Base-by-base conservation (phyloP, 2,329 filamentous ascomycete genomes). In the Calonectria henricotiae region DNA sequence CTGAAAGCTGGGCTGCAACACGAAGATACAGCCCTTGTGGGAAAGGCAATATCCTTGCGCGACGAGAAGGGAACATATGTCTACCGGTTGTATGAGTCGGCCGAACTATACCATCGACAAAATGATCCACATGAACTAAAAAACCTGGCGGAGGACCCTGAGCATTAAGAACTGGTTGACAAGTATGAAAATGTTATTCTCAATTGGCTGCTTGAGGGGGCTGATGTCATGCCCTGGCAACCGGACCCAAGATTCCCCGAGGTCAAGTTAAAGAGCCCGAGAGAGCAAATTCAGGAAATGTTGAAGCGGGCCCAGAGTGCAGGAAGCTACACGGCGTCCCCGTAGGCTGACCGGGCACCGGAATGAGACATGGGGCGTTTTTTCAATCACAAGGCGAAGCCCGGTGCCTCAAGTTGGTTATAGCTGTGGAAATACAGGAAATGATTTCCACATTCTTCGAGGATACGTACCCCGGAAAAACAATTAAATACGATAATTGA, bases 1-100 rank as follows among this genome's bases (percentile, higher is more conserved):
- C 80, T 87, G 55, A 86, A 87, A 69, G 80, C 80, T 0, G 78
- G 76, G 0, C 79, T 87, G 5, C 85, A 86, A 70, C 85, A 87
- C 68, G 80, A 85, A 12, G 83, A 86, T 58, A 84, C 84, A 0
- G 76, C 76, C 0, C 68, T 86, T 0, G 84, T 85, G 0, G 85
- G 85, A 0, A 86, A 86, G 61, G 82, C 83, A 0, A 80, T 86
- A 0, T 77, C 80, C 3, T 70, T 84, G 3, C 76, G 83, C 0
- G 77, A 82, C 41, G 72, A 80, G 62, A 74, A 79, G 0, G 86
- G 82, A 81, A 84, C 83, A 0, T 86, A 81, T 47, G 75, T 87
- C 0, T 87, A 86, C 61, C 79, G 84, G 1, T 43, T 86, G 2
- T 86, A 86, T 63, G 85, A 87, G 70, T 80, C 82, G 0, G 73